Percentiles rank a stretch among this genome's conserved stretches.
These are phyloP conservation scores for Lachancea lanzarotensis DNA, from an alignment of 805 yeast genomes.

Conservation along the genomic window DNA sequence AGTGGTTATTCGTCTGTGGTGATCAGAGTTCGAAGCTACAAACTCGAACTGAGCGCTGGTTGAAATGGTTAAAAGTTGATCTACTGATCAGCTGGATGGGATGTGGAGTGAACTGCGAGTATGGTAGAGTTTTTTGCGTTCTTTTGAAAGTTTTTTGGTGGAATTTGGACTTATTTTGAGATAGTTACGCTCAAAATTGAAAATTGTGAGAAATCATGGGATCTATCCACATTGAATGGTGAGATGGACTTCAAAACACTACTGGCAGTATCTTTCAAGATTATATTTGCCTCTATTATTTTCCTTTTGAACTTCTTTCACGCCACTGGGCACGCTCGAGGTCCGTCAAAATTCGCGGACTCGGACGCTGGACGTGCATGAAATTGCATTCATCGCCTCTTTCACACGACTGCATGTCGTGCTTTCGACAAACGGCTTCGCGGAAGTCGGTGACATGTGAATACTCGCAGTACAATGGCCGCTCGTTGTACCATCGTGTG, in stretches of 20 bases:
- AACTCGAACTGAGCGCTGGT: too few species aligned
- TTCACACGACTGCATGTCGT: slow-evolving; percentile 56
- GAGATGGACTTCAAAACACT: too few species aligned
- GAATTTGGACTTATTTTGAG: not conserved
- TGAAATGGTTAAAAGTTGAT: too few species aligned
- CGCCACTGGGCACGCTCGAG: slow-evolving; percentile 39
- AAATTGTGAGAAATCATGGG: too few species aligned
- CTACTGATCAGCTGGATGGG: too few species aligned
- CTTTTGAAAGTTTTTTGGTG: not conserved
- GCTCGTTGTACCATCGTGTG: slow-evolving; percentile 71
- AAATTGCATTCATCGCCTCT: slow-evolving; percentile 83
- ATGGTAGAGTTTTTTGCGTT: too few species aligned
- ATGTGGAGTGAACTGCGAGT: too few species aligned
- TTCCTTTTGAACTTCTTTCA: not conserved
- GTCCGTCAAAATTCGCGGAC: slow-evolving; percentile 35
- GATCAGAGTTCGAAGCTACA: too few species aligned
- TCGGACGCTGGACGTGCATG: slow-evolving; percentile 67
- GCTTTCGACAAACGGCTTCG: slow-evolving; percentile 72
- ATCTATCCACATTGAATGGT: too few species aligned
- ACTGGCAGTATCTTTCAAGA: too few species aligned
- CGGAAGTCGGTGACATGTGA: slow-evolving; percentile 65
- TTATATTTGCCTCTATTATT: not conserved
- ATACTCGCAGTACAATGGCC: slow-evolving; percentile 74
- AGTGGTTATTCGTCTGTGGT: not conserved
- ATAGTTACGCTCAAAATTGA: not conserved